Conservation (phyloP, 805 yeast species). For the Metschnikowia gruessii region DNA sequence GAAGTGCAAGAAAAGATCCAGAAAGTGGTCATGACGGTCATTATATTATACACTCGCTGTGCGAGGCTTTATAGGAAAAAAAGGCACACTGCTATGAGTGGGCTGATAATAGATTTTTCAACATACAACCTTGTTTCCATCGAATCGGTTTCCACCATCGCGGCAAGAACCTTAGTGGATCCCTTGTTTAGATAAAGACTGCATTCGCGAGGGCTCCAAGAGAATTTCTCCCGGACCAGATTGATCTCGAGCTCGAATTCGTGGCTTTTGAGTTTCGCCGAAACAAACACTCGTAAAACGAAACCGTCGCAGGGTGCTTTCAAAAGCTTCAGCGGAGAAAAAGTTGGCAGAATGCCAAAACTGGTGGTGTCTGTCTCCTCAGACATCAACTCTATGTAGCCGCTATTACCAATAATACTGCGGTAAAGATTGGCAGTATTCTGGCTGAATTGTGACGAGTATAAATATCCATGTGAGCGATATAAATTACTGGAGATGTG, state of each 20-base stretch:
- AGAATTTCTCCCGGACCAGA: not conserved
- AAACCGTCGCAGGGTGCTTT: not conserved
- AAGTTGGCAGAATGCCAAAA: constrained; percentile 1
- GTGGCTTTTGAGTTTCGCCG: constrained; percentile 13
- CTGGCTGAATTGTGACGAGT: not conserved
- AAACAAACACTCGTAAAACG: not conserved
- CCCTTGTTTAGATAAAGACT: not conserved
- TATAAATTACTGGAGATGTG: constrained; percentile 6
- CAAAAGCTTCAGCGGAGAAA: not conserved
- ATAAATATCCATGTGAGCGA: constrained; percentile 7
- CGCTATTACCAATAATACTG: constrained; percentile 22
- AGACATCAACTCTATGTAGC: constrained; percentile 14
- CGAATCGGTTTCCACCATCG: not conserved
- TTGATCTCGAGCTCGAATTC: constrained; percentile 6
- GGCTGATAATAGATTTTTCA: constrained; percentile 7
- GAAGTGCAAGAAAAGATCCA: too few species aligned
- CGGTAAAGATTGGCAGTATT: constrained; percentile 3
- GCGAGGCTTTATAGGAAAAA: constrained; percentile 1
- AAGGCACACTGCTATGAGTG: constrained; percentile 14
- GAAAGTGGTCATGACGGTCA: not conserved
- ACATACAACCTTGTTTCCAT: constrained; percentile 10
- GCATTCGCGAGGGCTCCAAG: not conserved
- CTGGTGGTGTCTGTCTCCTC: not conserved
- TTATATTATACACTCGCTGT: constrained; percentile 2
- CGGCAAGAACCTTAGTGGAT: not conserved